Evolutionary conservation across 805 yeast genomes (phyloP), one percentile per base, ranked within the genome.

Genomic region (Suhomyces kilbournensis): DNA sequence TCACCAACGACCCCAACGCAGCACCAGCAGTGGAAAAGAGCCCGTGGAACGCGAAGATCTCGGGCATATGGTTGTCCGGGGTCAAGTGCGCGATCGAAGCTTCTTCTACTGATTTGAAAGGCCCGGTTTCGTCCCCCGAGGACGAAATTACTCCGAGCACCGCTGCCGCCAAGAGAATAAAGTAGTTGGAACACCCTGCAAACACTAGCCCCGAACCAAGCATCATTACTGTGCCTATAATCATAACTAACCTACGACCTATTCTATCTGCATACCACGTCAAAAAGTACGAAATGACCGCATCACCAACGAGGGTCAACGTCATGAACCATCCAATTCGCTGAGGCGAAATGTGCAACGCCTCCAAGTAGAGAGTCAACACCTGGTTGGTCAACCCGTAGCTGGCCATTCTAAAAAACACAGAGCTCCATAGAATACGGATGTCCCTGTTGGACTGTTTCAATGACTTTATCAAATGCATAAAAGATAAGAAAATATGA

Each of bases 91-190:
- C 94, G 47, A 90, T 75, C 39, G 88, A 79, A 1, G 93, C 84
- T 63, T 90, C 96, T 65, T 90, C 97, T 26, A 90, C 83, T 0
- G 94, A 82, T 62, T 88, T 86, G 67, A 90, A 90, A 0, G 97
- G 97, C 0, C 97, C 97, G 0, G 92, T 89, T 62, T 90, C 97
- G 61, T 86, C 91, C 22, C 97, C 96, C 26, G 90, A 83, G 1
- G 96, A 94, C 2, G 96, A 88, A 7, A 90, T 87, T 15, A 90
- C 96, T 1, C 97, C 97, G 28, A 88, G 53, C 2, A 88, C 79
- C 2, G 96, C 94, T 7, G 94, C 94, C 2, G 76, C 22, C 19
- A 90, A 69, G 39, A 90, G 71, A 1, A 86, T 56, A 56, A 69
- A 62, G 64, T 75, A 89, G 57, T 80, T 80, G 32, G 80, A 74